Evolutionary conservation across 1,284 basidiomycete species (phyloP), one percentile per base, ranked within the genome.

Genomic region (Rhizopogon parksii): DNA sequence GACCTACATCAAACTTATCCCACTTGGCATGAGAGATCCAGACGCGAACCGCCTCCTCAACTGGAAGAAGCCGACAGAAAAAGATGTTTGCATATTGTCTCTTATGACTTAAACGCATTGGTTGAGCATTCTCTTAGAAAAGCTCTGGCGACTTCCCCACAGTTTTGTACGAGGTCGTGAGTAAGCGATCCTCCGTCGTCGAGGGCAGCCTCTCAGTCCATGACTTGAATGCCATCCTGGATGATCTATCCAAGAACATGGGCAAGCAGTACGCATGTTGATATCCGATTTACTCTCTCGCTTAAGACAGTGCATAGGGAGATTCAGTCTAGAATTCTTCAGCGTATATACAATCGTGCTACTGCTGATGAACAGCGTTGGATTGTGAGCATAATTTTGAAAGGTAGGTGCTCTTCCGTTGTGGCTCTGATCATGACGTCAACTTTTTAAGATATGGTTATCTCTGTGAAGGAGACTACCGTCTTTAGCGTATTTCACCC

Each of bases 301-400:
- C 12, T 30, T 6, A 37, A 24, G 38, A 3, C 11, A n/a, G 4
- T 17, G n/a, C 24, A 36, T 46, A 95, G 91, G 35, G 82, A 87
- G 19, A 62, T 80, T 6, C 89, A 93, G 59, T 77, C 84, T 1
- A 84, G 79, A 45, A 80, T 92, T 25, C 65, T 95, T 51, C 82
- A 86, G 53, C 76, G 80, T 7, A 72, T 95, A 11, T 91, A 91
- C 61, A 87, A 88, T 59, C 77, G 81, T 42, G 74, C 83, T 24
- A 92, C 91, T 0, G 73, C 91, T 0, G 79, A 83, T 54, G 91
- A 96, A 62, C 92, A 95, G 62, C 79, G 82, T 50, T 98, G 95
- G 95, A 84, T 97, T 49, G 85, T 91, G 12, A 80, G 91, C 3
- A 91, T 98, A 61, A 89, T 98, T 43, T 73, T 98, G 17, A 95